Evolutionary conservation across 768 basidiomycete species (phyloP).

Genomic region (Collybiopsis luxurians): DNA sequence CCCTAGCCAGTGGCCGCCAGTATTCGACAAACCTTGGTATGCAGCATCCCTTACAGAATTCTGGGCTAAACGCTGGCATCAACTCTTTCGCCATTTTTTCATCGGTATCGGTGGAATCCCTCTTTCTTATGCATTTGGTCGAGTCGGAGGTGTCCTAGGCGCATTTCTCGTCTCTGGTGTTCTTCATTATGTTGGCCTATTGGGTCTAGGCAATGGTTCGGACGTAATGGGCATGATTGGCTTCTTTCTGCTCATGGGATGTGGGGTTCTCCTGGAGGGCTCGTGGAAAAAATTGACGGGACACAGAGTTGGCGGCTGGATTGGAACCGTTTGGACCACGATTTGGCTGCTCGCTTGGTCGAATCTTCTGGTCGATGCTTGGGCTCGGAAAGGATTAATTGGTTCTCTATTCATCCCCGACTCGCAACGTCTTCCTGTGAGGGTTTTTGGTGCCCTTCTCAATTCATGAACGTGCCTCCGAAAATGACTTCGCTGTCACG

Average conservation of each 20-base stretch:
- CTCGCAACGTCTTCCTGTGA: background rate
- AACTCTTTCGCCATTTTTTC: conserved; percentile 59
- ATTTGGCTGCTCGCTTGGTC: conserved; percentile 48
- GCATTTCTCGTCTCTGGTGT: conserved; percentile 60
- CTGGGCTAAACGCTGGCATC: conserved; percentile 71
- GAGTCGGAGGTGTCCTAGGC: conserved; percentile 37
- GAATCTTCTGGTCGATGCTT: conserved; percentile 48
- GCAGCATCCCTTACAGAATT: conserved; percentile 58
- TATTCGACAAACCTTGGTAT: conserved; percentile 56
- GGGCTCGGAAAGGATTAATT: conserved; percentile 40
- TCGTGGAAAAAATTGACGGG: conserved; percentile 43
- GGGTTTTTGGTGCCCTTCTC: background rate
- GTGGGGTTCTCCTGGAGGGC: conserved; percentile 49
- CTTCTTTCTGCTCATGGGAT: conserved; percentile 57
- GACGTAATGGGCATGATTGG: conserved; percentile 19
- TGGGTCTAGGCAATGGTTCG: conserved; percentile 43
- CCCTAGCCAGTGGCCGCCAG: conserved; percentile 59
- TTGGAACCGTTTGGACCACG: conserved; percentile 51
- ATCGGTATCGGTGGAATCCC: conserved; percentile 48
- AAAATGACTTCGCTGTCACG: too few relatives aligned
- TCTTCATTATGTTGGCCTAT: conserved; percentile 56
- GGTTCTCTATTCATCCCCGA: conserved; percentile 21
- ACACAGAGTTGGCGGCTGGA: conserved; percentile 41
- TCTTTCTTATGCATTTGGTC: conserved; percentile 38
- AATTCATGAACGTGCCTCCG: background rate